Percentiles rank a stretch among this genome's conserved stretches.
These are phyloP conservation scores for Didymosphaeria variabile DNA, from an alignment of 2,329 filamentous ascomycete species.

Conservation along the genomic window DNA sequence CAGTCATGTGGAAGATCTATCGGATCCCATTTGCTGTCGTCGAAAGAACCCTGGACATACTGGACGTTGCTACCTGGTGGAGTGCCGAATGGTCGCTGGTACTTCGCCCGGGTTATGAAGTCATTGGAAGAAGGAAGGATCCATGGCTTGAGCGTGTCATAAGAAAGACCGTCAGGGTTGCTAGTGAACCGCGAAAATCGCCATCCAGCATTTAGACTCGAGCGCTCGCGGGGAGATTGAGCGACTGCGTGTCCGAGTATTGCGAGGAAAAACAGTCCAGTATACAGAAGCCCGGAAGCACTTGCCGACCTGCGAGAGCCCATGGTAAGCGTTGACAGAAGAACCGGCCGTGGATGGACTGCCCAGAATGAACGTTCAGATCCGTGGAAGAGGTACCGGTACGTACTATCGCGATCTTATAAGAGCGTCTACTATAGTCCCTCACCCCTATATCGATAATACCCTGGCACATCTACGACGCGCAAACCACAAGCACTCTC, in stretches of 20 bases:
- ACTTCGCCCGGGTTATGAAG: conserved; percentile 46
- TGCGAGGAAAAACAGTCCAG: conserved; percentile 24
- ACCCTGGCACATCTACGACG: not conserved
- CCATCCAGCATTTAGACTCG: conserved; percentile 51
- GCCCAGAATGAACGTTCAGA: not conserved
- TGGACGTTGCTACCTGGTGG: conserved; percentile 40
- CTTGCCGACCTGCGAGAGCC: not conserved
- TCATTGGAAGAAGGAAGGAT: conserved; percentile 55
- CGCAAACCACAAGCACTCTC: not conserved
- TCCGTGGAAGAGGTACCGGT: not conserved
- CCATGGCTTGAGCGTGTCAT: conserved; percentile 53
- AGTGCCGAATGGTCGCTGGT: conserved; percentile 43
- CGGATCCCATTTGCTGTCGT: conserved; percentile 55
- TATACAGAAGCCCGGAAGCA: conserved; percentile 33
- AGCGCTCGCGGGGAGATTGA: conserved; percentile 34
- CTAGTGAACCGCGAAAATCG: conserved; percentile 49
- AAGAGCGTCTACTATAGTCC: not conserved
- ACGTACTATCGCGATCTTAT: conserved; percentile 11
- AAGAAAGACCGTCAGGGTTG: conserved; percentile 51
- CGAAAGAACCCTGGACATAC: conserved; percentile 47
- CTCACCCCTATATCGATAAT: not conserved
- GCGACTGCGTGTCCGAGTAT: conserved; percentile 19
- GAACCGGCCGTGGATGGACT: not conserved
- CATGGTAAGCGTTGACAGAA: not conserved
- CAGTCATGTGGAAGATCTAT: conserved; percentile 60